Percentiles rank a stretch among this genome's conserved stretches.
Evolutionary conservation across 2,329 filamentous ascomycete genomes (phyloP).

Genomic region (Coniochaeta hoffmannii): DNA sequence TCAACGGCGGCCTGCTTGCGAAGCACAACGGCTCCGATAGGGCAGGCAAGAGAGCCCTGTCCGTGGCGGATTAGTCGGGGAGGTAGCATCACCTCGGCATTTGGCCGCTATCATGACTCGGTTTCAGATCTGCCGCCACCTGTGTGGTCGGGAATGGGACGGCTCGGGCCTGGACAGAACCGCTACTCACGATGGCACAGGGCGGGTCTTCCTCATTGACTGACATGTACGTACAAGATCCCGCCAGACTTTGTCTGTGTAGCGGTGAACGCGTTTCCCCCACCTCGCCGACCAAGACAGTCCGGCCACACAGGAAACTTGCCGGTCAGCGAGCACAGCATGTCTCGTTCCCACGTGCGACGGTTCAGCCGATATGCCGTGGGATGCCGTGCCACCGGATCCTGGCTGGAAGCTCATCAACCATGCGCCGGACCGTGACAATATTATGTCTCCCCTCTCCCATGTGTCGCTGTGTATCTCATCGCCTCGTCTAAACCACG

Average conservation of each 20-base stretch:
- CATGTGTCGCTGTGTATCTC: background rate
- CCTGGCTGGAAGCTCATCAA: background rate
- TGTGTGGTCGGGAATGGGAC: background rate
- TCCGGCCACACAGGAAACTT: background rate
- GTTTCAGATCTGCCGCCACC: background rate
- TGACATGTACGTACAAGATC: too few species aligned
- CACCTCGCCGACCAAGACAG: background rate
- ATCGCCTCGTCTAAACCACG: slow-evolving; percentile 1
- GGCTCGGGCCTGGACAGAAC: background rate
- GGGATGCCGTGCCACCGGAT: background rate
- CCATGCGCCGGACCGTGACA: background rate
- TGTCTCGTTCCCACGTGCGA: background rate
- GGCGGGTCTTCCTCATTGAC: background rate
- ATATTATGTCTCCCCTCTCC: background rate
- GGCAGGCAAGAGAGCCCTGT: background rate
- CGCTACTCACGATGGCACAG: background rate
- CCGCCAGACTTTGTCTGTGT: background rate
- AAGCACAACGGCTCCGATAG: background rate
- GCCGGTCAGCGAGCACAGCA: background rate
- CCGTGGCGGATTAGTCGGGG: background rate
- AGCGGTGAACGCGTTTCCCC: background rate
- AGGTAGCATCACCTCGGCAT: background rate
- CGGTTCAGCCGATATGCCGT: background rate
- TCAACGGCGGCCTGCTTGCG: too few species aligned
- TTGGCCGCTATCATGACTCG: background rate